Evolutionary conservation across 2,329 filamentous ascomycete genomes (phyloP).

Genomic region (Myriosclerotinia duriaeana): DNA sequence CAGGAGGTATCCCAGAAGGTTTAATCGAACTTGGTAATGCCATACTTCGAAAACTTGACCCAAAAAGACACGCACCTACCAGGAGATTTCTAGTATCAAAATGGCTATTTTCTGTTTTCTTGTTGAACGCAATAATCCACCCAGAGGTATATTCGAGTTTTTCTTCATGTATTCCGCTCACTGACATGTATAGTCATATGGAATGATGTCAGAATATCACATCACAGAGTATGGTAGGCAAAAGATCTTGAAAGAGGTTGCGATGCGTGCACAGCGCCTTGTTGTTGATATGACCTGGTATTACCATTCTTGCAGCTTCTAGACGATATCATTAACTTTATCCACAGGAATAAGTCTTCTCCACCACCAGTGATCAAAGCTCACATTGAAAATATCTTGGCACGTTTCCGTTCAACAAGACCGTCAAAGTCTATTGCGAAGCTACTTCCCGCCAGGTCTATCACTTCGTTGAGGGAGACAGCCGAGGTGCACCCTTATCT

Average conservation of each 20-base stretch:
- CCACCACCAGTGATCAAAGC: conserved; percentile 61
- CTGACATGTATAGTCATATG: conserved; percentile 47
- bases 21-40: conserved; percentile 82
- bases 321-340: conserved; percentile 18
- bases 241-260: conserved; percentile 76
- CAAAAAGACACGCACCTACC: conserved; percentile 69
- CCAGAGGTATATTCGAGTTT: conserved; percentile 65
- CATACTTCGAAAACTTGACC: conserved; percentile 74
- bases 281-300: conserved; percentile 71
- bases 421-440: conserved; percentile 52
- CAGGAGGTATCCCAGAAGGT: conserved; percentile 81
- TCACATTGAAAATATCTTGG: conserved; percentile 71
- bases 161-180: not conserved
- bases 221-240: conserved; percentile 88
- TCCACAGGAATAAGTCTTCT: conserved; percentile 55
- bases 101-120: conserved; percentile 88
- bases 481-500: conserved; percentile 76
- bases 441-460: conserved; percentile 68
- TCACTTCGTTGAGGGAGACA: conserved; percentile 73
- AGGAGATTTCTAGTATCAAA: conserved; percentile 83
- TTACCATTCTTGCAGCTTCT: conserved; percentile 30
- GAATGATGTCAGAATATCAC: conserved; percentile 83
- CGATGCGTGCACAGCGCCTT: conserved; percentile 73
- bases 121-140: conserved; percentile 79
- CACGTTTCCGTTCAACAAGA: conserved; percentile 53